A percentile compares a stretch with the other conserved stretches of the same genome.
These are phyloP conservation scores for Collybiopsis confluens DNA, from an alignment of 768 basidiomycete genomes.

Conservation along the genomic window DNA sequence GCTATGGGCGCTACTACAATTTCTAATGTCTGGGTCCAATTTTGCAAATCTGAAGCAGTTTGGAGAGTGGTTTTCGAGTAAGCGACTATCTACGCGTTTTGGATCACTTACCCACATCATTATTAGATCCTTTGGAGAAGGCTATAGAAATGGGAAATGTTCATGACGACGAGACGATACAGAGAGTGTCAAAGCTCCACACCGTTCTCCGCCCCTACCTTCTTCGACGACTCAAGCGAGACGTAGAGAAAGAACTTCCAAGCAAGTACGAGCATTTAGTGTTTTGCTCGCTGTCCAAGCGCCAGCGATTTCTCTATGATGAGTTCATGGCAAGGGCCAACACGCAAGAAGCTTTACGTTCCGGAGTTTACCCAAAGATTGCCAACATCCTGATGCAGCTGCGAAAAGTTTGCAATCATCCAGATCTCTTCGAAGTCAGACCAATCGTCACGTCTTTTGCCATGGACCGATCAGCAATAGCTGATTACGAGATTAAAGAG, in stretches of 20 bases:
- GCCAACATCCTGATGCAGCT: conserved; percentile 98
- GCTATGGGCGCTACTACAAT: conserved; percentile 92
- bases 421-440: conserved; percentile 86
- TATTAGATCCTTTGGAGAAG: conserved; percentile 83
- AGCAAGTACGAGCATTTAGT: conserved; percentile 91
- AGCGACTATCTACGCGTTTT: conserved; percentile 24
- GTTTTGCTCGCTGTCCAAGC: conserved; percentile 82
- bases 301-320: conserved; percentile 93
- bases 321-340: conserved; percentile 91
- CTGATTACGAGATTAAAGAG: conserved; percentile 83
- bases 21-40: conserved; percentile 83
- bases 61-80: conserved; percentile 94
- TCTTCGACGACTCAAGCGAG: conserved; percentile 92
- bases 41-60: conserved; percentile 94
- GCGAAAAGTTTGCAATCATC: conserved; percentile 94
- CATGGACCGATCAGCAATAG: conserved; percentile 70
- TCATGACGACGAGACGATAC: conserved; percentile 78
- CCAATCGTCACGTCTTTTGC: conserved; percentile 77
- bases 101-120: neutral
- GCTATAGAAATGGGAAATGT: conserved; percentile 82
- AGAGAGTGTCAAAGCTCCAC: conserved; percentile 84
- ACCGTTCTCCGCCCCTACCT: conserved; percentile 94
- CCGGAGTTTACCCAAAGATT: conserved; percentile 84
- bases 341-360: conserved; percentile 75
- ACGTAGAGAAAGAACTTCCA: conserved; percentile 93